Conservation (phyloP, 257 asterid genomes). For the Lantana camara region DNA sequence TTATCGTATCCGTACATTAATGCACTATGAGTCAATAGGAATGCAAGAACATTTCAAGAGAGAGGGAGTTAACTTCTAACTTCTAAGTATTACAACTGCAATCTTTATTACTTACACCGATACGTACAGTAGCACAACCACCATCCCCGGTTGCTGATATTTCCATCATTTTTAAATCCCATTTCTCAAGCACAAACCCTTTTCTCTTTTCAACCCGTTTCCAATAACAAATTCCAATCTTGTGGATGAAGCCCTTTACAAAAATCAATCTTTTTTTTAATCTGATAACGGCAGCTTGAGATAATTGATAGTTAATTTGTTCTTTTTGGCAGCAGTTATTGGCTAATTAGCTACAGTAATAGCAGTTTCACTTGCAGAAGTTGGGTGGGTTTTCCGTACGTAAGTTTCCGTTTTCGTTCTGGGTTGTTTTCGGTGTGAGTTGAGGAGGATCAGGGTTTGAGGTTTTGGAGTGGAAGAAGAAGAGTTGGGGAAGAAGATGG, state of each 20-base stretch:
- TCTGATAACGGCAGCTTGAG: constrained; percentile 20
- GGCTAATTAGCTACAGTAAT: constrained; percentile 4
- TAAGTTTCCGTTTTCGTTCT: not conserved
- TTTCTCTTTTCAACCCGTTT: constrained; percentile 2
- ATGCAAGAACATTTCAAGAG: too few relatives aligned
- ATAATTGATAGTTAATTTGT: constrained; percentile 21
- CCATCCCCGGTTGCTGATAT: constrained; percentile 28
- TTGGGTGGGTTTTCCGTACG: constrained; percentile 28
- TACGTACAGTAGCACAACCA: constrained; percentile 19
- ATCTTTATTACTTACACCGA: constrained; percentile 23
- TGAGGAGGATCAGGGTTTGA: constrained; percentile 11
- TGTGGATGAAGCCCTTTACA: constrained; percentile 12
- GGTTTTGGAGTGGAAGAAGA: constrained; percentile 11
- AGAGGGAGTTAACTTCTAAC: constrained; percentile 17
- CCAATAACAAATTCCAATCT: constrained; percentile 6
- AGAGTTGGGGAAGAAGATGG: constrained; percentile 48
- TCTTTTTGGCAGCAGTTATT: constrained; percentile 10
- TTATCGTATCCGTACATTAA: too few relatives aligned
- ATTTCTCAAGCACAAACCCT: not conserved
- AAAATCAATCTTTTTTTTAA: constrained; percentile 8
- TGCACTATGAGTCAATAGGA: too few relatives aligned
- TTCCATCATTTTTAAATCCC: constrained; percentile 15
- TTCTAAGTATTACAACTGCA: constrained; percentile 16
- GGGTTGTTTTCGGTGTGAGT: not conserved
- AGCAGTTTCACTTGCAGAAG: constrained; percentile 19